phyloP scores from a whole-genome alignment of 805 yeast species.

The Candida montana region DNA sequence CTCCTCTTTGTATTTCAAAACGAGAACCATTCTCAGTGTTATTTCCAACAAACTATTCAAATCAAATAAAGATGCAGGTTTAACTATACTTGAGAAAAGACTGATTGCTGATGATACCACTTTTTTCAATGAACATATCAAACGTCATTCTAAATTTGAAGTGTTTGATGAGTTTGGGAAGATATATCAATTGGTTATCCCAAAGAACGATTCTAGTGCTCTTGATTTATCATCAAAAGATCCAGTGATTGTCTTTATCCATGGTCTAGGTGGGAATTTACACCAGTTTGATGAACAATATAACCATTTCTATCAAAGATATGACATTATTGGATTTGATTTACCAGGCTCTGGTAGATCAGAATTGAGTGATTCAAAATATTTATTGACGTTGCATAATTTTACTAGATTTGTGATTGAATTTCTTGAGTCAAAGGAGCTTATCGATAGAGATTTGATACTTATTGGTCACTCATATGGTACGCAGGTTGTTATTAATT shows the following conservation, averaged over 20 bases:
- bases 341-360: slow-evolving; percentile 79
- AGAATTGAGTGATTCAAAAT: slow-evolving; percentile 2
- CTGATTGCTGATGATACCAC: slow-evolving; percentile 16
- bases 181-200: slow-evolving; percentile 10
- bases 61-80: neutral
- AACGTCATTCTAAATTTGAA: slow-evolving; percentile 8
- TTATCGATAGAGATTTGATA: slow-evolving; percentile 26
- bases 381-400: slow-evolving; percentile 14
- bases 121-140: slow-evolving; percentile 13
- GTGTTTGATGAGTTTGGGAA: slow-evolving; percentile 8
- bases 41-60: neutral
- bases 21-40: slow-evolving; percentile 1
- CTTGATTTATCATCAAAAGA: slow-evolving; percentile 5
- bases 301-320: slow-evolving; percentile 54
- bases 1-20: neutral
- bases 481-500: slow-evolving; percentile 45
- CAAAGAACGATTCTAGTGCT: slow-evolving; percentile 12
- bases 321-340: slow-evolving; percentile 66
- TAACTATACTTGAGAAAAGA: slow-evolving; percentile 15
- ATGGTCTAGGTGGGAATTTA: slow-evolving; percentile 88
- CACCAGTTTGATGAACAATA: slow-evolving; percentile 73
- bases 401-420: slow-evolving; percentile 13
- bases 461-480: slow-evolving; percentile 77
- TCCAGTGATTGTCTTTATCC: slow-evolving; percentile 54
- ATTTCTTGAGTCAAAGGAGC: slow-evolving; percentile 9